Evolutionary conservation across 1,284 basidiomycete species (phyloP).

Genomic region (Papiliotrema fonsecae): DNA sequence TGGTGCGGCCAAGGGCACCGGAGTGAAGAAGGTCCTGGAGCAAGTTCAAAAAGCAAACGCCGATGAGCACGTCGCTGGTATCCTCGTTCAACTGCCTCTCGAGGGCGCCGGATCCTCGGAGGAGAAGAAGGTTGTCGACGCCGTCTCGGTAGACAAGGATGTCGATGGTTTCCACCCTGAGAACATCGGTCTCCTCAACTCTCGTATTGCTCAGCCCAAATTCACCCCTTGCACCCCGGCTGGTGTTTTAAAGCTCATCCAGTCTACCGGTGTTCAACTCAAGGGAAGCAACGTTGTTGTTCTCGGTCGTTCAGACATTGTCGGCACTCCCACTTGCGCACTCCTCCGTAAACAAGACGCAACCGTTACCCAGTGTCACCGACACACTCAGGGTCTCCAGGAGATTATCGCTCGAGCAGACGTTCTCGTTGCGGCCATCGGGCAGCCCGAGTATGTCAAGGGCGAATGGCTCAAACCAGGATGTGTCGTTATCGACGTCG

Average conservation of each 20-base stretch:
- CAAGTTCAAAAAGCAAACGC: conserved; percentile 78
- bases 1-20: conserved; percentile 21
- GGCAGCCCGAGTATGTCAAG: conserved; percentile 82
- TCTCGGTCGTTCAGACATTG: conserved; percentile 95
- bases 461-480: conserved; percentile 95
- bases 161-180: conserved; percentile 99
- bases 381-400: conserved; percentile 75
- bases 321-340: conserved; percentile 89
- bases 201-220: conserved; percentile 81
- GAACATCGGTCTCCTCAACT: conserved; percentile 94
- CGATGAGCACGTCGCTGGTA: conserved; percentile 77
- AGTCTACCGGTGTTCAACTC: conserved; percentile 71
- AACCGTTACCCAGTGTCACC: conserved; percentile 97
- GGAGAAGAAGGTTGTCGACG: conserved; percentile 87
- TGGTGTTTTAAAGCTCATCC: conserved; percentile 84
- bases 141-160: conserved; percentile 91
- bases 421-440: conserved; percentile 90
- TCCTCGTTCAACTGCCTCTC: conserved; percentile 96
- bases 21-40: conserved; percentile 69
- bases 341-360: conserved; percentile 87
- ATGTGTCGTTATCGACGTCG: conserved; percentile 91
- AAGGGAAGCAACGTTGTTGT: conserved; percentile 81
- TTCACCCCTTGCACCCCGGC: conserved; percentile 96
- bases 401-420: conserved; percentile 80
- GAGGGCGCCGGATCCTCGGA: conserved; percentile 76